Base-by-base conservation (phyloP, 2,329 filamentous ascomycete genomes). In the Venturia pyrina region DNA sequence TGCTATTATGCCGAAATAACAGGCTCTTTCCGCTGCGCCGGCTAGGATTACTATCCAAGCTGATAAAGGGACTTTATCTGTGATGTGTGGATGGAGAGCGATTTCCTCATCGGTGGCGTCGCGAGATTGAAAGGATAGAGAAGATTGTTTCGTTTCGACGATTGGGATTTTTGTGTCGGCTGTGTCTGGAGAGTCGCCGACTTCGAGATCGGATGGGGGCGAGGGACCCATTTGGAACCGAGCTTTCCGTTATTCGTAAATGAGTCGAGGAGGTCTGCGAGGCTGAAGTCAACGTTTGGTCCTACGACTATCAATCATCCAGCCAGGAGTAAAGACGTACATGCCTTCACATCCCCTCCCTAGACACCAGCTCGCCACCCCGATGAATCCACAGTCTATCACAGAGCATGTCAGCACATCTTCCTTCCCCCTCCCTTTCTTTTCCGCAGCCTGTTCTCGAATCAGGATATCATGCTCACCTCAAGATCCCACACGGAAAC, bases 1-100 rank as follows among this genome's bases (percentile, higher is more conserved):
- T 24, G 70, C 72, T 10, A 71, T 72, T 2, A 70, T 4, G 37
- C 32, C 73, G 17, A 65, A 65, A 32, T 65, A 65, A 24, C 46
- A 32, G 4, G 43, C 32, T 15, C 63, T 32, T 34, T 65, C 63
- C 24, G 37, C 37, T 21, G 63, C 63, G 5, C 63, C 63, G 11
- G 34, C 63, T 21, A 46, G n/a, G 8, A 65, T 41, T 6, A 46
- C 50, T n/a, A 65, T 24, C 32, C 43, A 65, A 4, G 43, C 63
- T 8, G 48, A 28, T 11, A 65, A 19, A 21, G 63, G 63, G 11
- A 65, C n/a, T 43, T 57, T 43, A 32, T 57, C 63, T 2, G 63
- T 41, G 19, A 65, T 37, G 17, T 65, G 63, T 1, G 63, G 63
- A 32, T 41, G 53, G 3, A 11, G 1, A 24, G 37, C 1, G 5